Percentiles rank a stretch among this genome's conserved stretches.
phyloP scores from a whole-genome alignment of 495 filamentous ascomycete species.

The Wilcoxina mikolae region DNA sequence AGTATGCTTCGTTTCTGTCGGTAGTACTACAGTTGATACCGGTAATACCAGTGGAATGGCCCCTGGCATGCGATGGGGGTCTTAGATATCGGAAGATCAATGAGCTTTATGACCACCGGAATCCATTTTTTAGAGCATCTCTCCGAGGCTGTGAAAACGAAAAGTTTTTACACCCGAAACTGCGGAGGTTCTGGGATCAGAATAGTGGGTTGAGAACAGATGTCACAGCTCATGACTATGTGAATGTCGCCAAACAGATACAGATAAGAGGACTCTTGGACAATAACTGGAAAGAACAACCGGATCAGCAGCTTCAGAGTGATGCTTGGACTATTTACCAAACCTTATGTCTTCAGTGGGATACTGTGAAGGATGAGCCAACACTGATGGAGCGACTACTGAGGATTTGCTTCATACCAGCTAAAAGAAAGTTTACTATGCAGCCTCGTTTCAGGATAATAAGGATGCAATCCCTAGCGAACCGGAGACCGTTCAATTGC shows the following conservation, averaged over 20 bases:
- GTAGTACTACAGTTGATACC: conserved; percentile 8
- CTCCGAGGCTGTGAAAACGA: conserved; percentile 12
- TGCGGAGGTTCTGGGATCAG: not conserved
- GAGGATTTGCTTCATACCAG: conserved; percentile 3
- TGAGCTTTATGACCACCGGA: conserved; percentile 14
- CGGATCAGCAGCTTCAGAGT: not conserved
- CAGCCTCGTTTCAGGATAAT: not conserved
- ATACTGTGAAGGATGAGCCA: conserved; percentile 2
- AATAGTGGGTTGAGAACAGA: conserved; percentile 11
- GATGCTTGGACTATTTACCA: conserved; percentile 10
- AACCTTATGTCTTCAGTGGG: conserved; percentile 1
- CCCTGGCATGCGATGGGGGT: conserved; percentile 15
- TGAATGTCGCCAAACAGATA: conserved; percentile 9
- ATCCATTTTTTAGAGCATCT: conserved; percentile 14
- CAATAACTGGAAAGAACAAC: not conserved
- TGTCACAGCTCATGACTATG: conserved; percentile 7
- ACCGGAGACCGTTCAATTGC: not conserved
- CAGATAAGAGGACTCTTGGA: conserved; percentile 3
- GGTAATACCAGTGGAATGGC: conserved; percentile 6
- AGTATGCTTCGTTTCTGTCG: conserved; percentile 9
- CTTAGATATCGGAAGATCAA: conserved; percentile 5
- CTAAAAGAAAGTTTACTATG: not conserved
- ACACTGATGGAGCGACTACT: conserved; percentile 8
- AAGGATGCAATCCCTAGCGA: not conserved
- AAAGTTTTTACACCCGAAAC: conserved; percentile 10